These are phyloP conservation scores for Onygena corvina DNA, from an alignment of 2,329 filamentous ascomycete genomes.

Conservation along the genomic window DNA sequence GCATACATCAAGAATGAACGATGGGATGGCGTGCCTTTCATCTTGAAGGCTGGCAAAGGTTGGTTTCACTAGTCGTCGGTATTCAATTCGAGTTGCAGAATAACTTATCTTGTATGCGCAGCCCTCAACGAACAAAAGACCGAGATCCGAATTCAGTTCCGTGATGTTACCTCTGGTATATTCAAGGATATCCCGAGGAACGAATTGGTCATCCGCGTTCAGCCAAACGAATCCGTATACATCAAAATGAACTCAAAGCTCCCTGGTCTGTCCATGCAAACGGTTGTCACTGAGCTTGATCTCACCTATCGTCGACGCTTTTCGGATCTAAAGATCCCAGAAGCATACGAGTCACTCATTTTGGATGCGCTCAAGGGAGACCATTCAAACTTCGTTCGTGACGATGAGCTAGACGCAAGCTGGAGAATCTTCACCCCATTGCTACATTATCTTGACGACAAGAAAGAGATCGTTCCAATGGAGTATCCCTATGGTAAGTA, in stretches of 20 bases:
- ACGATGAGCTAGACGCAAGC: slow-evolving; percentile 91
- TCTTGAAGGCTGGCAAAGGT: slow-evolving; percentile 94
- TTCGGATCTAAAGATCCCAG: slow-evolving; percentile 97
- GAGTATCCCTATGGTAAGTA: slow-evolving; percentile 93
- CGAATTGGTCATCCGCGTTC: slow-evolving; percentile 97
- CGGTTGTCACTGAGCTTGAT: slow-evolving; percentile 94
- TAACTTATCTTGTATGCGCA: slow-evolving; percentile 17
- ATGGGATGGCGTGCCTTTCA: slow-evolving; percentile 98
- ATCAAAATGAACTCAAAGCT: slow-evolving; percentile 99
- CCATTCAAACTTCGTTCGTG: slow-evolving; percentile 97
- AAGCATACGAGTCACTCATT: slow-evolving; percentile 96
- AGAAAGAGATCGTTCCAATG: slow-evolving; percentile 99
- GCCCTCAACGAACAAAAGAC: slow-evolving; percentile 99
- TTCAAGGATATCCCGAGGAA: slow-evolving; percentile 99
- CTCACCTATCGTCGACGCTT: slow-evolving; percentile 96
- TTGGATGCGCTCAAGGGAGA: slow-evolving; percentile 96
- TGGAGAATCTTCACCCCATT: slow-evolving; percentile 98
- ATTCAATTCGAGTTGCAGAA: neutral
- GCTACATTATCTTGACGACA: slow-evolving; percentile 94
- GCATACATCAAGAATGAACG: slow-evolving; percentile 99
- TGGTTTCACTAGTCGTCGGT: slow-evolving; percentile 6
- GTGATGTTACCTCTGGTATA: slow-evolving; percentile 97
- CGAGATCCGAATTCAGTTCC: slow-evolving; percentile 97
- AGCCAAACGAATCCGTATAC: slow-evolving; percentile 98
- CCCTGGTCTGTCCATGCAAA: slow-evolving; percentile 97